These are phyloP conservation scores for Kluyveromyces aestuarii DNA, from an alignment of 805 yeast species.

Conservation along the genomic window DNA sequence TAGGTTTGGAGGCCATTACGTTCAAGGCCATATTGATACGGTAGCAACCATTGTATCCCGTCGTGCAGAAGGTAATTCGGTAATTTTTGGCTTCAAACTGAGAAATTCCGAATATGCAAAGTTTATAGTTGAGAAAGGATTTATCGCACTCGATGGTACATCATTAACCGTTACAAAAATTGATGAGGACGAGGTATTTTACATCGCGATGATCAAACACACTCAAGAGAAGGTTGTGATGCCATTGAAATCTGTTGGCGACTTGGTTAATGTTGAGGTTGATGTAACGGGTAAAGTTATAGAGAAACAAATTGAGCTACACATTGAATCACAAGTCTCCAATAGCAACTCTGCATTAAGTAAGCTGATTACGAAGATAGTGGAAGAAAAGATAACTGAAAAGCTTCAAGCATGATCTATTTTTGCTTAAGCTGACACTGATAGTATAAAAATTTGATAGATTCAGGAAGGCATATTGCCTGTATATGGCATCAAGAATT, in stretches of 20 bases:
- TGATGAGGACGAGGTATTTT: slow-evolving; percentile 52
- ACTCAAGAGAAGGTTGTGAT: slow-evolving; percentile 77
- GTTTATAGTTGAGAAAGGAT: slow-evolving; percentile 92
- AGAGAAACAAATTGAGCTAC: slow-evolving; percentile 68
- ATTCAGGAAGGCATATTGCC: background rate
- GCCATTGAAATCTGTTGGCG: slow-evolving; percentile 56
- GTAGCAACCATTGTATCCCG: slow-evolving; percentile 53
- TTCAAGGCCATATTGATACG: slow-evolving; percentile 96
- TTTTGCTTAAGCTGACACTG: too few species aligned
- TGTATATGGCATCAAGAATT: background rate
- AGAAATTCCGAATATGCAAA: slow-evolving; percentile 49
- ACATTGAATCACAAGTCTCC: slow-evolving; percentile 44
- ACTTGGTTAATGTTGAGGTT: slow-evolving; percentile 80
- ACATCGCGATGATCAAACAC: slow-evolving; percentile 85
- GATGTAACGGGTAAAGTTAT: slow-evolving; percentile 89
- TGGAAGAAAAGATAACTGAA: slow-evolving; percentile 31
- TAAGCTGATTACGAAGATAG: slow-evolving; percentile 38
- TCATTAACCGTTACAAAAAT: slow-evolving; percentile 82
- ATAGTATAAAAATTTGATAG: too few species aligned
- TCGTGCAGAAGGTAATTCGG: slow-evolving; percentile 62
- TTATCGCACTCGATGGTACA: slow-evolving; percentile 87
- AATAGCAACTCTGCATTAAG: slow-evolving; percentile 42
- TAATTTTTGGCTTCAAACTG: slow-evolving; percentile 64
- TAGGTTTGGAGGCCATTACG: slow-evolving; percentile 94
- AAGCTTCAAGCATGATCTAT: background rate